Conservation (phyloP, 2,329 filamentous ascomycete genomes). For the Cordyceps tenuipes region DNA sequence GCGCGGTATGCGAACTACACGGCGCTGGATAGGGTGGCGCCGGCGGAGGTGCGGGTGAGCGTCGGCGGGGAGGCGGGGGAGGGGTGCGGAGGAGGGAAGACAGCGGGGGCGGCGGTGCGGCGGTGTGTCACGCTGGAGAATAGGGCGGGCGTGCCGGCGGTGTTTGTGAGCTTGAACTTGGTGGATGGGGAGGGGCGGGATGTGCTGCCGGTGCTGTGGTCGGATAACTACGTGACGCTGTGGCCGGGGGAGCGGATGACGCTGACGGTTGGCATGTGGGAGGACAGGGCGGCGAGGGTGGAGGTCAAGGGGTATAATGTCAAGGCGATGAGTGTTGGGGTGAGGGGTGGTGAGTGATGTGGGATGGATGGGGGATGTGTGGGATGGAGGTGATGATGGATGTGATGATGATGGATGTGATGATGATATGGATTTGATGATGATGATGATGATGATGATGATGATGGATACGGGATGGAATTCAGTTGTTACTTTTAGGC, state of each 20-base stretch:
- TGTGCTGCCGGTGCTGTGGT: constrained; percentile 46
- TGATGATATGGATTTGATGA: no score
- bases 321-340: not conserved
- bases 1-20: constrained; percentile 25
- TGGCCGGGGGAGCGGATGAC: constrained; percentile 45
- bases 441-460: no score
- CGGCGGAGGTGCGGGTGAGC: constrained; percentile 29
- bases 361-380: not conserved
- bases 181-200: constrained; percentile 36
- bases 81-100: constrained; percentile 8
- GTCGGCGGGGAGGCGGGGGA: constrained; percentile 6
- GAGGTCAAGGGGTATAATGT: constrained; percentile 15
- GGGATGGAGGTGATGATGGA: no score
- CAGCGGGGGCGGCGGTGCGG: constrained; percentile 9
- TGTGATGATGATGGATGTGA: no score
- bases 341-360: not conserved
- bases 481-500: no score
- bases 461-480: no score
- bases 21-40: constrained; percentile 30
- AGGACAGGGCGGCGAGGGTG: constrained; percentile 10
- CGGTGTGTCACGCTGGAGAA: constrained; percentile 40
- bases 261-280: constrained; percentile 15
- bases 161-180: constrained; percentile 47
- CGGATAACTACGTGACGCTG: constrained; percentile 55
- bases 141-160: constrained; percentile 41